Conservation (phyloP, 257 asterid genomes). For the Lycium ferocissimum region DNA sequence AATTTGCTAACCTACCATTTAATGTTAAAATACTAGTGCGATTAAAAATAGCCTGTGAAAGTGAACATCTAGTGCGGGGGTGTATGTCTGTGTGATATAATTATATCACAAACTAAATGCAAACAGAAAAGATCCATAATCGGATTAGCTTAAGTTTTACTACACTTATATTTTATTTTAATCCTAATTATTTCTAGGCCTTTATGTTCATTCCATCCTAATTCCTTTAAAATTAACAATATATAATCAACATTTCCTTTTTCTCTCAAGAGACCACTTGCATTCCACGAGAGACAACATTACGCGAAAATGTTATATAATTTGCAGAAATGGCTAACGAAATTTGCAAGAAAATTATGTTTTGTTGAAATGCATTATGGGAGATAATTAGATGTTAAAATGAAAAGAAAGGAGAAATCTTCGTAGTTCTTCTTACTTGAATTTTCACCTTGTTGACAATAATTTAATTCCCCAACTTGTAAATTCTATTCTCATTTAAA, state of each 20-base stretch:
- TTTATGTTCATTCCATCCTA: background rate
- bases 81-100: background rate
- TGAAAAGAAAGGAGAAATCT: no score
- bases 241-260: background rate
- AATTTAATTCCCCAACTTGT: background rate
- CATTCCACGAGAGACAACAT: background rate
- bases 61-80: background rate
- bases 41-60: background rate
- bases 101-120: background rate
- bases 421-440: no score
- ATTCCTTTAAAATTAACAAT: background rate
- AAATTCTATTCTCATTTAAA: no score
- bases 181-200: background rate
- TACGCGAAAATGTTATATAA: no score
- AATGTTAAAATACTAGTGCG: background rate
- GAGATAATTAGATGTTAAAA: no score
- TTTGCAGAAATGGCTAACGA: no score
- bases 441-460: background rate
- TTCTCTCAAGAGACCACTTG: no score
- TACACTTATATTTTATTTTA: background rate
- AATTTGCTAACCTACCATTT: background rate
- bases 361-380: no score
- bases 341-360: no score
- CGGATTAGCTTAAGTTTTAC: background rate
- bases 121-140: background rate